Evolutionary conservation across 192 early-diverging fungal genomes (phyloP).

Genomic region (Backusella tarrabulga): DNA sequence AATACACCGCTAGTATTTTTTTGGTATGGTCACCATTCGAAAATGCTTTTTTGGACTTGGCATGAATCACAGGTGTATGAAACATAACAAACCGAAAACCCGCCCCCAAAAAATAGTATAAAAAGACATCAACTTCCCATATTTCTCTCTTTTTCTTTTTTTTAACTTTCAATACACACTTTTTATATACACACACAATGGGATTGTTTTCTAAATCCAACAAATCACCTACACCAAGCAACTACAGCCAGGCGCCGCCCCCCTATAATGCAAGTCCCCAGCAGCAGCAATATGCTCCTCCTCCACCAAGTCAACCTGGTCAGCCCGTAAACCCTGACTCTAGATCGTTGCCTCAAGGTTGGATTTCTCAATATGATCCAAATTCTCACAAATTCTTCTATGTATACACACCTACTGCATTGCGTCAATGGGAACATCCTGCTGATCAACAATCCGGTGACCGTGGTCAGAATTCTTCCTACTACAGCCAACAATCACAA

Average conservation of each 20-base stretch:
- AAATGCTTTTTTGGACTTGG: background rate
- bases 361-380: slow-evolving; percentile 35
- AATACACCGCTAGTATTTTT: background rate
- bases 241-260: background rate
- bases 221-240: background rate
- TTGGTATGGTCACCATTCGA: background rate
- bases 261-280: background rate
- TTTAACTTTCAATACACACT: background rate
- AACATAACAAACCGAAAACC: background rate
- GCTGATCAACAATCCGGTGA: slow-evolving; percentile 20
- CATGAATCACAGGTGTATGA: background rate
- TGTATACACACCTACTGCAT: slow-evolving; percentile 33
- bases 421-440: slow-evolving; percentile 39
- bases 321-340: slow-evolving; percentile 23
- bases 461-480: background rate
- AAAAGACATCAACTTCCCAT: background rate
- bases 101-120: background rate
- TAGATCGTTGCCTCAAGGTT: slow-evolving; percentile 27
- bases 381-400: slow-evolving; percentile 31
- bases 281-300: slow-evolving; percentile 1
- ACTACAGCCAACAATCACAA: background rate
- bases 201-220: slow-evolving; percentile 25
- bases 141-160: background rate
- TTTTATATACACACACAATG: slow-evolving; percentile 12
- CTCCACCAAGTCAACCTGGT: slow-evolving; percentile 13